A percentile compares a stretch with the other conserved stretches of the same genome.
Conservation (phyloP, 2,329 filamentous ascomycete genomes). For the Fusarium tuaranense region DNA sequence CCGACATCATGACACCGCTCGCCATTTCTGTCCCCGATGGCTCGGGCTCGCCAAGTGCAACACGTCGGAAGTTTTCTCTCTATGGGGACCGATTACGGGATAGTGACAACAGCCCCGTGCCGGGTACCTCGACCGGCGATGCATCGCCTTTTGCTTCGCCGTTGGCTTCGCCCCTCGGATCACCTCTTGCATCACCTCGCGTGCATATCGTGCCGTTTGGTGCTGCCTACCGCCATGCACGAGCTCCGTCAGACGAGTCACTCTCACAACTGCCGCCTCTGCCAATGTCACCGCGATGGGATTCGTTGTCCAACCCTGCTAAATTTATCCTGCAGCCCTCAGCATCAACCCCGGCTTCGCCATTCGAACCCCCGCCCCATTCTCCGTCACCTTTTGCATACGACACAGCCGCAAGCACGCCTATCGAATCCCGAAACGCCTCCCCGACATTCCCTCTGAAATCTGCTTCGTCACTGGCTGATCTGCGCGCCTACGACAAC, state of each 20-base stretch:
- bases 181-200: constrained; percentile 38
- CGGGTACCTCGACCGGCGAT: constrained; percentile 31
- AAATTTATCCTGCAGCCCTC: constrained; percentile 44
- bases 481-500: constrained; percentile 51
- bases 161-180: constrained; percentile 33
- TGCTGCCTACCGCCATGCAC: constrained; percentile 34
- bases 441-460: constrained; percentile 47
- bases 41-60: constrained; percentile 35
- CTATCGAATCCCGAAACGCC: constrained; percentile 43
- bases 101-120: constrained; percentile 34
- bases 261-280: constrained; percentile 49
- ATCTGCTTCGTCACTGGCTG: constrained; percentile 48
- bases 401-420: constrained; percentile 37
- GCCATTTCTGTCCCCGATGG: constrained; percentile 37
- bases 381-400: constrained; percentile 41
- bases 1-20: constrained; percentile 35
- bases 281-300: constrained; percentile 59
- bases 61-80: constrained; percentile 36
- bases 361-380: constrained; percentile 42
- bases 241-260: constrained; percentile 37
- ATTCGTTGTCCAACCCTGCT: constrained; percentile 49
- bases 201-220: constrained; percentile 41
- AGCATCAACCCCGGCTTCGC: constrained; percentile 39
- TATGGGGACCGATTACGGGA: constrained; percentile 36
- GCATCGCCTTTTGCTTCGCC: constrained; percentile 42